Evolutionary conservation across 768 basidiomycete genomes (phyloP).

Genomic region (Cubamyces sp.): DNA sequence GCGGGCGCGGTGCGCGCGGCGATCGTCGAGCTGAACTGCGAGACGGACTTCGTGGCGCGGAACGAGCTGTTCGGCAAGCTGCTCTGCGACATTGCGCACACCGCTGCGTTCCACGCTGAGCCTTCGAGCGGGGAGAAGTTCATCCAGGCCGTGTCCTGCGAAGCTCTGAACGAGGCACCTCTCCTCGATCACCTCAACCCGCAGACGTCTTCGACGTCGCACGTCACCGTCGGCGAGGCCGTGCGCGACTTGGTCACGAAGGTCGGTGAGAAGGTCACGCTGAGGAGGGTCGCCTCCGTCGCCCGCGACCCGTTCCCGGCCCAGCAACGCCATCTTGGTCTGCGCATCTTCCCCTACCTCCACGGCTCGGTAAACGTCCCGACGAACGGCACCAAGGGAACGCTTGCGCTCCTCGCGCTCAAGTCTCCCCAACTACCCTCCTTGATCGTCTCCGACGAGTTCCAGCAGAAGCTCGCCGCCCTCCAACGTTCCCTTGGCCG

Average conservation of each 20-base stretch:
- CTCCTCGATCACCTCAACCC: slow-evolving; percentile 54
- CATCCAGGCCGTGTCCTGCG: slow-evolving; percentile 56
- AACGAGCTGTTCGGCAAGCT: slow-evolving; percentile 81
- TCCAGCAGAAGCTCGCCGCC: slow-evolving; percentile 57
- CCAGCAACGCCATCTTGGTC: slow-evolving; percentile 41
- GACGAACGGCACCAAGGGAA: slow-evolving; percentile 59
- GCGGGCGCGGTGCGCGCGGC: slow-evolving; percentile 62
- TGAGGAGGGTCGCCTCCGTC: slow-evolving; percentile 60
- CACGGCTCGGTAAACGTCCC: slow-evolving; percentile 53
- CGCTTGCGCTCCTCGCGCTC: slow-evolving; percentile 59
- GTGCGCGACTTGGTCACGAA: slow-evolving; percentile 74
- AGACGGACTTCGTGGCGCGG: slow-evolving; percentile 94
- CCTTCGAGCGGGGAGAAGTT: slow-evolving; percentile 40
- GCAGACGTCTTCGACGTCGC: slow-evolving; percentile 28
- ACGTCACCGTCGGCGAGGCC: slow-evolving; percentile 58
- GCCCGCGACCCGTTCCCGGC: slow-evolving; percentile 43
- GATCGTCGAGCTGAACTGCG: slow-evolving; percentile 93
- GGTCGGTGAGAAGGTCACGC: slow-evolving; percentile 77
- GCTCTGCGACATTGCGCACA: slow-evolving; percentile 80
- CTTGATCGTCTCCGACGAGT: slow-evolving; percentile 49
- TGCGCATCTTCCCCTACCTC: slow-evolving; percentile 58
- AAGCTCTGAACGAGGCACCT: slow-evolving; percentile 63
- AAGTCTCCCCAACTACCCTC: slow-evolving; percentile 50
- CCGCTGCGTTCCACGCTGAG: slow-evolving; percentile 73
- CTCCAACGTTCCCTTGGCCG: slow-evolving; percentile 80